Percentiles rank a stretch among this genome's conserved stretches.
phyloP scores from a whole-genome alignment of 2,329 filamentous ascomycete genomes.

The Coniella vitis region DNA sequence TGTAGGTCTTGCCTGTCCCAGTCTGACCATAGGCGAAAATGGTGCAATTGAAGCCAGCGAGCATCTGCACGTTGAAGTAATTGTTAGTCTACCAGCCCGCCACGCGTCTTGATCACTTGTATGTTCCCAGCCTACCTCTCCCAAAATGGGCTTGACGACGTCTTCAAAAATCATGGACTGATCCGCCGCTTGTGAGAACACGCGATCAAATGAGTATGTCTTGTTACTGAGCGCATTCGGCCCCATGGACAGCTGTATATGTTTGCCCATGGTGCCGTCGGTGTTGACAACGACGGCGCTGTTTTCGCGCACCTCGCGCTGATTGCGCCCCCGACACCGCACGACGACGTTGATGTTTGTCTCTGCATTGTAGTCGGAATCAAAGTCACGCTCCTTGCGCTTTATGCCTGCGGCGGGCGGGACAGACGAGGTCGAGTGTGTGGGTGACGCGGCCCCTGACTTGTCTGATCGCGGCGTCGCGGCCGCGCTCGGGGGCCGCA shows the following conservation, averaged over 20 bases:
- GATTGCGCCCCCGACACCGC: slow-evolving; percentile 83
- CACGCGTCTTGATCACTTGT: slow-evolving; percentile 1
- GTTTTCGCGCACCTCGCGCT: slow-evolving; percentile 89
- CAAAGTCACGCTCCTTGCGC: slow-evolving; percentile 82
- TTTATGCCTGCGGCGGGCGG: slow-evolving; percentile 57
- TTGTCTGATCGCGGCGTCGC: slow-evolving; percentile 30
- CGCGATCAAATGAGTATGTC: slow-evolving; percentile 92
- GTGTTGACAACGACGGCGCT: slow-evolving; percentile 87
- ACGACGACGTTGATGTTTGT: slow-evolving; percentile 99
- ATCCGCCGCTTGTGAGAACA: slow-evolving; percentile 91
- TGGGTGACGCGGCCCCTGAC: slow-evolving; percentile 56
- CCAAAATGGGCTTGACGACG: slow-evolving; percentile 84
- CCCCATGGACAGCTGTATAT: slow-evolving; percentile 84
- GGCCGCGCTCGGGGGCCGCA: slow-evolving; percentile 18
- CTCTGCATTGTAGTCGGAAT: slow-evolving; percentile 60
- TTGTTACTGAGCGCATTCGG: slow-evolving; percentile 91
- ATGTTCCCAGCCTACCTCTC: slow-evolving; percentile 56
- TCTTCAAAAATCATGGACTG: slow-evolving; percentile 94
- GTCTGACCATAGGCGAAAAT: slow-evolving; percentile 99
- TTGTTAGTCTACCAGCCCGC: slow-evolving; percentile 8
- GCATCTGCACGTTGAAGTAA: slow-evolving; percentile 53
- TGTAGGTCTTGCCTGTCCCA: slow-evolving; percentile 97
- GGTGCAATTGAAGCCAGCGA: slow-evolving; percentile 93
- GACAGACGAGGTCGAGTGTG: slow-evolving; percentile 59
- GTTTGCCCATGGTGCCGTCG: slow-evolving; percentile 79